phyloP scores from a whole-genome alignment of 768 basidiomycete species.

The Mycena alexandri region DNA sequence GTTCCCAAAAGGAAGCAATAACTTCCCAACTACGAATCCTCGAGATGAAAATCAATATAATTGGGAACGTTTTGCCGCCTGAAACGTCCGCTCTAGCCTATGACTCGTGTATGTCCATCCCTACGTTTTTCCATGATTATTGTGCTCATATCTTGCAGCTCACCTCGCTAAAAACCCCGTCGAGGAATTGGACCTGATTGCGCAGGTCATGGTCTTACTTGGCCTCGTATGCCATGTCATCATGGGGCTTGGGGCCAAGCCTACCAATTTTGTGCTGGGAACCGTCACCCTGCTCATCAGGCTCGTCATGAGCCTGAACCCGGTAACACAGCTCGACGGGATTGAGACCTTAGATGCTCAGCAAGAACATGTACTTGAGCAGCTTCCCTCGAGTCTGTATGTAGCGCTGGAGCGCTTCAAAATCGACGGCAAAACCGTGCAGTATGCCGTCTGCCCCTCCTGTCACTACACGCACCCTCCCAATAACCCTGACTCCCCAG shows the following conservation, averaged over 20 bases:
- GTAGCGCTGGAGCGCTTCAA: conserved; percentile 17
- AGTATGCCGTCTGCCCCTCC: conserved; percentile 17
- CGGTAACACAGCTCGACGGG: neutral
- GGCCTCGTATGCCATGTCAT: conserved; percentile 18
- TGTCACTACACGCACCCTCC: conserved; percentile 23
- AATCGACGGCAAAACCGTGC: conserved; percentile 13
- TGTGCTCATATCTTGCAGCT: neutral
- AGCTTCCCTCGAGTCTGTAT: conserved; percentile 22
- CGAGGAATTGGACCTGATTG: conserved; percentile 2
- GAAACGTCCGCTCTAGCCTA: too few species aligned
- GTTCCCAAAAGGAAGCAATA: too few species aligned
- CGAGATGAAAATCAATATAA: too few species aligned
- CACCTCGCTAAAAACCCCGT: conserved; percentile 17
- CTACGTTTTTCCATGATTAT: too few species aligned
- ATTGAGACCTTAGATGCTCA: neutral
- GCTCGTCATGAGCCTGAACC: conserved; percentile 3
- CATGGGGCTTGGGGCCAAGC: conserved; percentile 6
- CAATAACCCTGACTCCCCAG: neutral
- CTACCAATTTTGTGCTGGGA: conserved; percentile 12
- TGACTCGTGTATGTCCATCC: too few species aligned
- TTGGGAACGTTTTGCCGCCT: too few species aligned
- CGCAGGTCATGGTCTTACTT: conserved; percentile 8
- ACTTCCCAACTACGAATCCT: too few species aligned
- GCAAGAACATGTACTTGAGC: conserved; percentile 14
- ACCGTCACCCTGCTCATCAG: conserved; percentile 11